These are phyloP conservation scores for Achlya hypogyna DNA, from an alignment of 352 stramenopile species.

Conservation along the genomic window DNA sequence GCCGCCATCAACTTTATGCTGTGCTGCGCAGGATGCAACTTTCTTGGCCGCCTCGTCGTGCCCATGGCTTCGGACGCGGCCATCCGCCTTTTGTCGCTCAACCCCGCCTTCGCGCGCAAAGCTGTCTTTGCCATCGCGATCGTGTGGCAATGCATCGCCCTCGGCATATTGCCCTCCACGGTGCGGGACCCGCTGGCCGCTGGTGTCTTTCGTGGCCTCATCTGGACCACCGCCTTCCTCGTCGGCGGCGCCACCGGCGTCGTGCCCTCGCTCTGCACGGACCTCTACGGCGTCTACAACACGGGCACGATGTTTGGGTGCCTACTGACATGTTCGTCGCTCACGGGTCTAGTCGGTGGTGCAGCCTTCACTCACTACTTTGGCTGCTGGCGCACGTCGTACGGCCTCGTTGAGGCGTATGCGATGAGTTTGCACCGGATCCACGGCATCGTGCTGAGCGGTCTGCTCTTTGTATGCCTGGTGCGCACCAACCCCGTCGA, in stretches of 20 bases:
- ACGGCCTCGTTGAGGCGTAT: slow-evolving; percentile 36
- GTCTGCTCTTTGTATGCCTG: background rate
- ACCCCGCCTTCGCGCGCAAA: slow-evolving; percentile 9
- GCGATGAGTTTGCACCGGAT: slow-evolving; percentile 25
- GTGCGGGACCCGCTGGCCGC: background rate
- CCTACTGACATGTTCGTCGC: slow-evolving; percentile 66
- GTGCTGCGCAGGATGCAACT: slow-evolving; percentile 26
- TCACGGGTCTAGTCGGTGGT: slow-evolving; percentile 56
- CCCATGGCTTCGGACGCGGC: background rate
- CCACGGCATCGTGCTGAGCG: slow-evolving; percentile 35
- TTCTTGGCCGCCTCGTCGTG: background rate
- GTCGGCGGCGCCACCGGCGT: slow-evolving; percentile 68
- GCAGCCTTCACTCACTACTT: slow-evolving; percentile 53
- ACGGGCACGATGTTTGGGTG: slow-evolving; percentile 59
- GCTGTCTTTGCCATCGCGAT: background rate
- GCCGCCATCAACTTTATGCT: slow-evolving; percentile 33
- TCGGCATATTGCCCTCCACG: background rate
- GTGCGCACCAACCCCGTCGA: slow-evolving; percentile 20
- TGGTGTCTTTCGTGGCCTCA: slow-evolving; percentile 31
- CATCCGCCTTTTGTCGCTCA: background rate
- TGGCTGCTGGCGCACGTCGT: slow-evolving; percentile 1
- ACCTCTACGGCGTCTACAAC: slow-evolving; percentile 71
- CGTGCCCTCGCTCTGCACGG: slow-evolving; percentile 63
- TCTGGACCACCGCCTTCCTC: slow-evolving; percentile 56
- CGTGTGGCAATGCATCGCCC: background rate